Conservation (phyloP, 1,284 basidiomycete species). For the Tilletia caries region DNA sequence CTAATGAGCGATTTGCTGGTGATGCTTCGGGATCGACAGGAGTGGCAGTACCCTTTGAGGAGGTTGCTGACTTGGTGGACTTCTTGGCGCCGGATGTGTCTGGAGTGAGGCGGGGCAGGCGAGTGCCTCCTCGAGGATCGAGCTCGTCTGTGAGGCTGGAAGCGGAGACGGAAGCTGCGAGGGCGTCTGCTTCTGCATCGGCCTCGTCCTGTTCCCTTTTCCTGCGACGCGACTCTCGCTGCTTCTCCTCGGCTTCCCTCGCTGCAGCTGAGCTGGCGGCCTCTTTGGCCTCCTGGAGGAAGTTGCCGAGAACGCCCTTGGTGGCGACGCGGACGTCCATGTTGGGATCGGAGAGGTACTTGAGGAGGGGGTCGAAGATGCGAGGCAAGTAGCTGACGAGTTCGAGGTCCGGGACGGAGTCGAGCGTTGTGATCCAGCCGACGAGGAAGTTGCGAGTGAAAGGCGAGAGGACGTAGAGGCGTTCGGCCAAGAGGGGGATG, state of each 20-base stretch:
- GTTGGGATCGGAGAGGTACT: slow-evolving; percentile 91
- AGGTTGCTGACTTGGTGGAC: too few species aligned
- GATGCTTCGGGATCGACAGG: too few species aligned
- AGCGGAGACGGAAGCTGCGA: not conserved
- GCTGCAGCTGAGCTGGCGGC: slow-evolving; percentile 16
- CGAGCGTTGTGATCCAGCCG: slow-evolving; percentile 91
- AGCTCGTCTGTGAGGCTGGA: not conserved
- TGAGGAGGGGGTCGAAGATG: slow-evolving; percentile 82
- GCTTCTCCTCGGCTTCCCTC: not conserved
- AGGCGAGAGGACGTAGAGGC: slow-evolving; percentile 91
- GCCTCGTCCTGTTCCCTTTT: not conserved
- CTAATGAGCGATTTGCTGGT: not conserved
- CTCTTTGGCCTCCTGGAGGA: slow-evolving; percentile 73
- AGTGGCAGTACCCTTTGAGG: too few species aligned
- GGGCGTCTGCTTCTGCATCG: not conserved
- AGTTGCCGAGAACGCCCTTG: slow-evolving; percentile 84
- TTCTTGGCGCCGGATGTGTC: too few species aligned
- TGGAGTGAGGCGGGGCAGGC: not conserved
- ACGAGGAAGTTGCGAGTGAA: slow-evolving; percentile 95
- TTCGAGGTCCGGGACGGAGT: slow-evolving; percentile 94
- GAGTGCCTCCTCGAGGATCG: not conserved
- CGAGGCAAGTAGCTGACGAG: slow-evolving; percentile 89
- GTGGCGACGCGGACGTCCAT: slow-evolving; percentile 90
- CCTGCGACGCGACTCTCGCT: slow-evolving; percentile 18
- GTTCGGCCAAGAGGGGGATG: slow-evolving; percentile 85